Conservation (phyloP, 108 stramenopile genomes). For the Cyclotella choctawhatcheeana region DNA sequence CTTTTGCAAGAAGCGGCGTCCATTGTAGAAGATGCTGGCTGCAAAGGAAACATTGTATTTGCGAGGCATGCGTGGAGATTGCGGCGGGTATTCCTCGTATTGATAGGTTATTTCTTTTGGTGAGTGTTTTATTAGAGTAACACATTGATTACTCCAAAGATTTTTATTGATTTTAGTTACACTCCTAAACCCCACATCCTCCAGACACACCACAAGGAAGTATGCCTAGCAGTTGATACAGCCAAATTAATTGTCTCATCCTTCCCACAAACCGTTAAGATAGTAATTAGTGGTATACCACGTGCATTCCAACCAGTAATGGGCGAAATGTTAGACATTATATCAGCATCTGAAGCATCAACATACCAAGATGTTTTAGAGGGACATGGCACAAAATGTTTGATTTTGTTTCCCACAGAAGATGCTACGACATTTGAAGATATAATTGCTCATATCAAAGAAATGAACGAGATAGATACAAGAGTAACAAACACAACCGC, state of each 20-base stretch:
- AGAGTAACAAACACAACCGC: not conserved
- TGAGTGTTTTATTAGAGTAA: conserved; percentile 17
- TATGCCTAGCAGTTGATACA: conserved; percentile 71
- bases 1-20: conserved; percentile 54
- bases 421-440: conserved; percentile 58
- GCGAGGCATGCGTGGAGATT: conserved; percentile 52
- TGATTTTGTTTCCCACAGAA: conserved; percentile 77
- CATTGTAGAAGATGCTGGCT: conserved; percentile 75
- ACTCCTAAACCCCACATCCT: too few species aligned
- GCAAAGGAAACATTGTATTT: conserved; percentile 71
- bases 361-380: not conserved
- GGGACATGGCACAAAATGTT: conserved; percentile 30
- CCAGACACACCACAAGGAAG: conserved; percentile 75
- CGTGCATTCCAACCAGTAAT: conserved; percentile 62
- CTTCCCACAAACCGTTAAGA: conserved; percentile 53
- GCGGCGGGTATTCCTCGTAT: conserved; percentile 26
- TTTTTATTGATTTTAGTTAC: not conserved
- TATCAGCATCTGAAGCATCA: conserved; percentile 8
- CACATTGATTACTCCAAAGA: not conserved
- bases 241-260: conserved; percentile 71
- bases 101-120: conserved; percentile 65
- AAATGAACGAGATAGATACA: not conserved
- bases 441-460: conserved; percentile 10
- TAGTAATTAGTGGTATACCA: conserved; percentile 68
- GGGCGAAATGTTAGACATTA: conserved; percentile 55